phyloP scores from a whole-genome alignment of 2,329 filamentous ascomycete genomes.

The Alternaria metachromatica region DNA sequence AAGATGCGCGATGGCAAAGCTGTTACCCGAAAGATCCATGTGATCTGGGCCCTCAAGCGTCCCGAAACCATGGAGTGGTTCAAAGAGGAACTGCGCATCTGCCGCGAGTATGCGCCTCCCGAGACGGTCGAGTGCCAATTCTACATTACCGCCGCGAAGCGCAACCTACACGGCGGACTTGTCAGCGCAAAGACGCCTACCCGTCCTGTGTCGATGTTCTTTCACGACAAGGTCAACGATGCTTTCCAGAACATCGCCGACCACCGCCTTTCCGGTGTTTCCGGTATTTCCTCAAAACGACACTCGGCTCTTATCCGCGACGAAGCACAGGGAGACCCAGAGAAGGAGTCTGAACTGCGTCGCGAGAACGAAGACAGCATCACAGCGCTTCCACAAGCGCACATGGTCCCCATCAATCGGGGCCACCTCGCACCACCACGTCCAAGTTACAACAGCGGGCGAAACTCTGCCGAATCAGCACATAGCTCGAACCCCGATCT shows the following conservation, averaged over 20 bases:
- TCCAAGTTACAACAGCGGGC: slow-evolving; percentile 25
- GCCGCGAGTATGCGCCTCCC: slow-evolving; percentile 84
- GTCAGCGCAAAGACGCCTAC: slow-evolving; percentile 60
- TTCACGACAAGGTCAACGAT: slow-evolving; percentile 87
- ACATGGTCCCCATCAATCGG: slow-evolving; percentile 40
- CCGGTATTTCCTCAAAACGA: slow-evolving; percentile 58
- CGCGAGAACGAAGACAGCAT: slow-evolving; percentile 85
- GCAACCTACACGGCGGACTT: slow-evolving; percentile 56
- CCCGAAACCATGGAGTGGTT: slow-evolving; percentile 98
- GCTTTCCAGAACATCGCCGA: slow-evolving; percentile 86
- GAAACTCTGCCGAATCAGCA: slow-evolving; percentile 22
- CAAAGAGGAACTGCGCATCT: slow-evolving; percentile 90
- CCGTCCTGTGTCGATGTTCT: slow-evolving; percentile 72
- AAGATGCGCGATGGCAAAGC: slow-evolving; percentile 94
- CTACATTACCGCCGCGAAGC: slow-evolving; percentile 83
- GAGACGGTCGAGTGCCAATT: slow-evolving; percentile 93
- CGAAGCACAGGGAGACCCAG: slow-evolving; percentile 78
- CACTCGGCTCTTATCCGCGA: slow-evolving; percentile 84
- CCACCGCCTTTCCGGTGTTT: slow-evolving; percentile 61
- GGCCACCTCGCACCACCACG: slow-evolving; percentile 53
- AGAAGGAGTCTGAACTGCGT: slow-evolving; percentile 79
- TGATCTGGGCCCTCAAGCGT: slow-evolving; percentile 92
- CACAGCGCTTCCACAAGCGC: slow-evolving; percentile 74
- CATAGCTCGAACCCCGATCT: slow-evolving; percentile 37
- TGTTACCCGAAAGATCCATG: slow-evolving; percentile 86